These are phyloP conservation scores for Curvularia sp. DNA, from an alignment of 2,329 filamentous ascomycete species.

Conservation along the genomic window DNA sequence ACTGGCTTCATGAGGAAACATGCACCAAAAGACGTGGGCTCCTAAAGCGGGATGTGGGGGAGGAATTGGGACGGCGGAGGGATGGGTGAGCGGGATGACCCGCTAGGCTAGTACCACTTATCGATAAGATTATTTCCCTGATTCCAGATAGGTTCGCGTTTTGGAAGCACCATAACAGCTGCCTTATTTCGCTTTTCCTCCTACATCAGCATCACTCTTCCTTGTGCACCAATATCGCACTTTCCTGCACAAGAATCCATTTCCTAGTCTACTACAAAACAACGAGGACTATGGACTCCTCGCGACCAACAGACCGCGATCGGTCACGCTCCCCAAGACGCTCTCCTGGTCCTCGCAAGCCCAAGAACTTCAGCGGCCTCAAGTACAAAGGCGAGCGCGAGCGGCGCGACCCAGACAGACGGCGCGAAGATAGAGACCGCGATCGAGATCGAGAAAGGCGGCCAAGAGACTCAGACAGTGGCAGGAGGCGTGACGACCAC, in stretches of 20 bases:
- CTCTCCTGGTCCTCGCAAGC: slow-evolving; percentile 22
- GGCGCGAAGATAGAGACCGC: slow-evolving; percentile 14
- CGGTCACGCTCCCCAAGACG: slow-evolving; percentile 44
- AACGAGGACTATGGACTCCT: slow-evolving; percentile 18
- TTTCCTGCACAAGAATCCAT: neutral
- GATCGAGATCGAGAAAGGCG: slow-evolving; percentile 37
- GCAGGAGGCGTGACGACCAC: slow-evolving; percentile 11
- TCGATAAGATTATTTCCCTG: slow-evolving; percentile 9
- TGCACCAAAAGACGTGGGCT: neutral
- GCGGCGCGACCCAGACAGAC: slow-evolving; percentile 14
- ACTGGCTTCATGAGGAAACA: slow-evolving; percentile 10
- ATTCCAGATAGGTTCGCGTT: slow-evolving; percentile 3
- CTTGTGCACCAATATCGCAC: neutral
- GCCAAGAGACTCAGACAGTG: slow-evolving; percentile 27
- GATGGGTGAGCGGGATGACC: slow-evolving; percentile 17
- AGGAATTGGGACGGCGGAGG: neutral
- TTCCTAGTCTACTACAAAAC: neutral
- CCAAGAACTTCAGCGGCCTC: slow-evolving; percentile 60
- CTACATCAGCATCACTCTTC: neutral
- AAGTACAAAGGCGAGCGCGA: slow-evolving; percentile 60
- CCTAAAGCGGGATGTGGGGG: slow-evolving; percentile 13
- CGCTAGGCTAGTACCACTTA: slow-evolving; percentile 9
- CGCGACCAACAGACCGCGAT: slow-evolving; percentile 15
- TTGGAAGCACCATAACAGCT: neutral
- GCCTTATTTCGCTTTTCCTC: neutral